phyloP scores from a whole-genome alignment of 2,329 filamentous ascomycete species.

The Coniosporium tulheliwenetii region DNA sequence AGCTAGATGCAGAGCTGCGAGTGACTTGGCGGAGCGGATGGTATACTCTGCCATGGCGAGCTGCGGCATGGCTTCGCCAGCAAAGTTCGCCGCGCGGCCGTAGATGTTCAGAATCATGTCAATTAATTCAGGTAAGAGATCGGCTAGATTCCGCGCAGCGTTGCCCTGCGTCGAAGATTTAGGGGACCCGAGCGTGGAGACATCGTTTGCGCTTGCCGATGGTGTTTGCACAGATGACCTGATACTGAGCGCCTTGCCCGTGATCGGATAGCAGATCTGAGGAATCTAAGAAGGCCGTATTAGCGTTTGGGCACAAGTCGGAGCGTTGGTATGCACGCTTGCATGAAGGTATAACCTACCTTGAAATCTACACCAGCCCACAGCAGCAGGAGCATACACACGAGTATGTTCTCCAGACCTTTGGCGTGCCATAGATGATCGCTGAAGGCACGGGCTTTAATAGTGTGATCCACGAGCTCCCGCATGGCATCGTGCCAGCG shows the following conservation, averaged over 20 bases:
- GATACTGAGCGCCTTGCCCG: constrained; percentile 5
- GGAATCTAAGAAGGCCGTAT: constrained; percentile 1
- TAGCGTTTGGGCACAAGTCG: constrained; percentile 10
- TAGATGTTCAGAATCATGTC: constrained; percentile 64
- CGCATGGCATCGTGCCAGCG: constrained; percentile 79
- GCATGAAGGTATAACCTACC: constrained; percentile 24
- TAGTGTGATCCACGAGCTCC: constrained; percentile 67
- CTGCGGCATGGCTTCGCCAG: constrained; percentile 54
- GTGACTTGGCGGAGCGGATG: constrained; percentile 56
- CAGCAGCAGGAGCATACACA: constrained; percentile 68
- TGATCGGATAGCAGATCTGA: neutral
- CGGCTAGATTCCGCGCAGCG: constrained; percentile 32
- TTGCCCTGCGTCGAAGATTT: constrained; percentile 5
- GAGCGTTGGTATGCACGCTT: constrained; percentile 12
- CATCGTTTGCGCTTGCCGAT: neutral
- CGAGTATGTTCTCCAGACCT: constrained; percentile 71
- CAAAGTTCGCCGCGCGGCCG: constrained; percentile 44
- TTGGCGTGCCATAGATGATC: constrained; percentile 98
- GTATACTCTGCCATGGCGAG: constrained; percentile 57
- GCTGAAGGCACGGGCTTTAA: constrained; percentile 59
- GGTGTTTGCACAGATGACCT: neutral
- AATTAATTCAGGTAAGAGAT: constrained; percentile 55
- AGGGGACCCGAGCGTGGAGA: neutral
- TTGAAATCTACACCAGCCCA: constrained; percentile 77
- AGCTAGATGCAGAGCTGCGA: constrained; percentile 50